phyloP scores from a whole-genome alignment of 768 basidiomycete species.

The Pluteus cervinus region DNA sequence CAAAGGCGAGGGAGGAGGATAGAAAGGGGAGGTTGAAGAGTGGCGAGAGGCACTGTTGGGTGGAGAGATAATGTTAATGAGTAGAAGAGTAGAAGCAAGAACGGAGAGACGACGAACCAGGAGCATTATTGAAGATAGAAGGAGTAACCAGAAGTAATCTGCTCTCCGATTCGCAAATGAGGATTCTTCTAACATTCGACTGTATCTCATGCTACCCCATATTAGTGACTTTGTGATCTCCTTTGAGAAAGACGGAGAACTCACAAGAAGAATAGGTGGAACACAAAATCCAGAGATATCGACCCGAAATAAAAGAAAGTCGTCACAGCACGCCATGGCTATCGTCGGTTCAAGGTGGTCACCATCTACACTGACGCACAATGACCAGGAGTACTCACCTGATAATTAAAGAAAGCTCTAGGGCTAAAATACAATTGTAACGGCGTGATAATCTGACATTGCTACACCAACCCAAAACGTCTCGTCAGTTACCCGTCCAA shows the following conservation, averaged over 20 bases:
- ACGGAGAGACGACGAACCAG: slow-evolving; percentile 48
- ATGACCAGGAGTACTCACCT: slow-evolving; percentile 42
- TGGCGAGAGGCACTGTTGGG: slow-evolving; percentile 65
- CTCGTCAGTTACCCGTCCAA: too few relatives aligned
- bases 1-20: slow-evolving; percentile 88
- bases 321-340: slow-evolving; percentile 87
- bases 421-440: slow-evolving; percentile 91
- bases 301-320: slow-evolving; percentile 97
- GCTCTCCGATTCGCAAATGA: slow-evolving; percentile 88
- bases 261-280: slow-evolving; percentile 98
- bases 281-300: slow-evolving; percentile 89
- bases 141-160: slow-evolving; percentile 93
- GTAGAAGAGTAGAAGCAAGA: neutral
- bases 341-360: slow-evolving; percentile 8
- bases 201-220: slow-evolving; percentile 82
- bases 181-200: slow-evolving; percentile 94
- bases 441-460: slow-evolving; percentile 88
- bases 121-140: slow-evolving; percentile 79
- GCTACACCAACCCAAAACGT: slow-evolving; percentile 37
- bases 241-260: slow-evolving; percentile 21
- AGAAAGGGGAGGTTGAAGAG: slow-evolving; percentile 91
- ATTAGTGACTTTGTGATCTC: neutral
- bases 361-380: neutral
- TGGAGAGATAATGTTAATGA: slow-evolving; percentile 4
- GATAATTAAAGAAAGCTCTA: slow-evolving; percentile 74